A percentile compares a stretch with the other conserved stretches of the same genome.
phyloP scores from a whole-genome alignment of 2,329 filamentous ascomycete species.

The Diplocarpon rosae region DNA sequence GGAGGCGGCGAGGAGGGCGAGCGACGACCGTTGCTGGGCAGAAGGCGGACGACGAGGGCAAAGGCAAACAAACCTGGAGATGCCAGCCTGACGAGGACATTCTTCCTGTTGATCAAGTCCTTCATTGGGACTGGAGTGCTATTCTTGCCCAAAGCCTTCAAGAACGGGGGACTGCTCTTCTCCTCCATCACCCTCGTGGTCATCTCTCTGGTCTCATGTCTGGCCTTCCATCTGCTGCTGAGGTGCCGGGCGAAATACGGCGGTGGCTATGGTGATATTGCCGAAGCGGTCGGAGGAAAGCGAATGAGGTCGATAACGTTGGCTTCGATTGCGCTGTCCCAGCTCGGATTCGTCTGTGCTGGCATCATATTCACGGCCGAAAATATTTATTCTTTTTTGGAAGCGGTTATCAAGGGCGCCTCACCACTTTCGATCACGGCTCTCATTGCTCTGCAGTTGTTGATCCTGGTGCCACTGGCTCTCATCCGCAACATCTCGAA shows the following conservation, averaged over 20 bases:
- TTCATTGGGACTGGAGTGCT: conserved; percentile 93
- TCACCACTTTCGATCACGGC: conserved; percentile 73
- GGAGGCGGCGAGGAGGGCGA: conserved; percentile 53
- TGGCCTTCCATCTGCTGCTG: conserved; percentile 74
- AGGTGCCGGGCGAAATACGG: conserved; percentile 45
- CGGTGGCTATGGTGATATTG: conserved; percentile 91
- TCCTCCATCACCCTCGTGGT: conserved; percentile 74
- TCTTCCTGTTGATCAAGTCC: conserved; percentile 83
- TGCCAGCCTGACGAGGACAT: conserved; percentile 65
- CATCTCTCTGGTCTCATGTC: conserved; percentile 93
- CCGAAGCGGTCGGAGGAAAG: conserved; percentile 75
- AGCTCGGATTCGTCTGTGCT: conserved; percentile 84
- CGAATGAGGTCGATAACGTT: conserved; percentile 82
- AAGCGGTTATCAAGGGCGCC: conserved; percentile 77
- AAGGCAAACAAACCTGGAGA: conserved; percentile 48
- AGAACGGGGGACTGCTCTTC: conserved; percentile 93
- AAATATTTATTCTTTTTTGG: conserved; percentile 84
- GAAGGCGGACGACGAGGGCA: conserved; percentile 54
- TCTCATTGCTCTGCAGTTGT: conserved; percentile 83
- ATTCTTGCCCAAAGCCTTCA: conserved; percentile 80
- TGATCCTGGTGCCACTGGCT: conserved; percentile 86
- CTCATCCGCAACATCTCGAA: conserved; percentile 93
- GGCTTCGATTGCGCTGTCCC: conserved; percentile 81
- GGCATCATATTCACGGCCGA: conserved; percentile 94
- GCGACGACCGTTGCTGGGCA: conserved; percentile 61